Evolutionary conservation across 228 moss, liverwort and hornwort species (phyloP).

Genomic region (Sphagnum fallax): DNA sequence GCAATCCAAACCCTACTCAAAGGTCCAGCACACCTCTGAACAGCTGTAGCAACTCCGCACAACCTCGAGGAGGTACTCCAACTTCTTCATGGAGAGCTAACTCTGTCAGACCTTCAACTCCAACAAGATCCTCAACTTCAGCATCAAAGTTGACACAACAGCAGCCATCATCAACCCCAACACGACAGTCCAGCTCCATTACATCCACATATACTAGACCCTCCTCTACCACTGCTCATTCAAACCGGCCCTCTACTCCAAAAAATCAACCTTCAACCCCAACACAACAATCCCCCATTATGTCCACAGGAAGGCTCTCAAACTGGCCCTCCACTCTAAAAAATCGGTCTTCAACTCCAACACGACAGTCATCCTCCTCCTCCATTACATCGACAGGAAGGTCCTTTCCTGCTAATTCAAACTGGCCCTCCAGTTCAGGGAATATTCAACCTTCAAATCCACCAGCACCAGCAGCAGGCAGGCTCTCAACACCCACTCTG

Average conservation of each 20-base stretch:
- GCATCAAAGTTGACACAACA: neutral
- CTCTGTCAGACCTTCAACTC: slow-evolving; percentile 34
- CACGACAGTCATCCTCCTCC: slow-evolving; percentile 4
- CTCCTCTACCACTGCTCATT: slow-evolving; percentile 16
- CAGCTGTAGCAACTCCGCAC: neutral
- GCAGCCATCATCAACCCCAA: too few species aligned
- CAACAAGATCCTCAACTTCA: slow-evolving; percentile 23
- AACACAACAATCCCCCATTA: too few species aligned
- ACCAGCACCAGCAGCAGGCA: neutral
- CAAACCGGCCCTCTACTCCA: too few species aligned
- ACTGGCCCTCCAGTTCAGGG: neutral
- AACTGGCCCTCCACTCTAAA: slow-evolving; percentile 7
- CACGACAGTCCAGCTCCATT: too few species aligned
- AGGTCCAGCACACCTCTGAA: slow-evolving; percentile 27
- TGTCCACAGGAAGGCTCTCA: too few species aligned
- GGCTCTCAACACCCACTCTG: slow-evolving; percentile 30
- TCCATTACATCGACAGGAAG: slow-evolving; percentile 18
- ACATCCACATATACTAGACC: neutral
- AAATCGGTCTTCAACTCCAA: slow-evolving; percentile 14
- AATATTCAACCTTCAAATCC: slow-evolving; percentile 8
- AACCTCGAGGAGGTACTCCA: neutral
- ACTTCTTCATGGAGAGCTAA: slow-evolving; percentile 7
- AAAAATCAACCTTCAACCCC: too few species aligned
- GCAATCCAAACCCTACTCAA: slow-evolving; percentile 28
- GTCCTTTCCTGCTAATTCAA: slow-evolving; percentile 16